Percentiles rank a stretch among this genome's conserved stretches.
Conservation (phyloP, 2,329 filamentous ascomycete genomes). For the Exophiala dermatitidis region DNA sequence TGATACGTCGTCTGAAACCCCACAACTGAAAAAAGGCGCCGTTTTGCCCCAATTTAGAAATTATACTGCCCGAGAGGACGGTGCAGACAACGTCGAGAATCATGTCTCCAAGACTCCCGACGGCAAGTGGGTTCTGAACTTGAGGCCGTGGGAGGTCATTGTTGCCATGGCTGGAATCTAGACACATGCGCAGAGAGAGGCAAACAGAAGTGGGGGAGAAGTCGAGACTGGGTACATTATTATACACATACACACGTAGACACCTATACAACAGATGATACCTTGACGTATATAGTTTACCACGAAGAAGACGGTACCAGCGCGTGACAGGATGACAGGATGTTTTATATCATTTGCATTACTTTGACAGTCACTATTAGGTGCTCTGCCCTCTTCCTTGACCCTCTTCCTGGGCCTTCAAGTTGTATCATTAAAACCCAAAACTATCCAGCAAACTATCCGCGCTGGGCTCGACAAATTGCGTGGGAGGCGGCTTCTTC, state of each 20-base stretch:
- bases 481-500: constrained; percentile 56
- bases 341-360: no score
- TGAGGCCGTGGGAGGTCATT: constrained; percentile 16
- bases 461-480: constrained; percentile 88
- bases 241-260: no score
- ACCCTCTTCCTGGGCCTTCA: no score
- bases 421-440: constrained; percentile 59
- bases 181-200: no score
- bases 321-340: no score
- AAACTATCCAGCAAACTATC: constrained; percentile 86
- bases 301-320: no score
- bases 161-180: constrained; percentile 10
- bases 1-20: not conserved
- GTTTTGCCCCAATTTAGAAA: constrained; percentile 20
- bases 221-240: no score
- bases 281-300: no score
- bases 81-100: not conserved
- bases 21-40: constrained; percentile 4
- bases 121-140: constrained; percentile 2
- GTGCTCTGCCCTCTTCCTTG: no score
- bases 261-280: no score
- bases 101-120: constrained; percentile 4
- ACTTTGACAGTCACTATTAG: no score
- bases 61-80: constrained; percentile 14
- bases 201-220: no score